A percentile compares a stretch with the other conserved stretches of the same genome.
phyloP scores from a whole-genome alignment of 2,329 filamentous ascomycete genomes.

The Cadophora luteo-olivacea region DNA sequence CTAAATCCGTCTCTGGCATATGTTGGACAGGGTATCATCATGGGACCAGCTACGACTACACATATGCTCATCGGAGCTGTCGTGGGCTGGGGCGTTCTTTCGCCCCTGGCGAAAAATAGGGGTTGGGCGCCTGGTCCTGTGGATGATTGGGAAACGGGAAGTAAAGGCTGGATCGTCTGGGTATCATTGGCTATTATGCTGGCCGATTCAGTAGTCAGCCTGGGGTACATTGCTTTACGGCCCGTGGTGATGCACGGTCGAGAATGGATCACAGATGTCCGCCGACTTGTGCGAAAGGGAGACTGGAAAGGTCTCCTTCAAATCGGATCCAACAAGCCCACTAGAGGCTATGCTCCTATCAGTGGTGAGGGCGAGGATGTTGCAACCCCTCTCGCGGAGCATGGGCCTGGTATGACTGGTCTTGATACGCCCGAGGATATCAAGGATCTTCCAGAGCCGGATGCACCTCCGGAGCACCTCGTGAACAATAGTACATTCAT shows the following conservation, averaged over 20 bases:
- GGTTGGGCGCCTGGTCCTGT: constrained; percentile 92
- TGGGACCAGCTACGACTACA: constrained; percentile 93
- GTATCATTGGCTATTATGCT: constrained; percentile 96
- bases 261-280: constrained; percentile 46
- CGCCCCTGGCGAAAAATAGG: constrained; percentile 81
- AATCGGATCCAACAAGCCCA: constrained; percentile 27
- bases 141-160: constrained; percentile 87
- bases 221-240: constrained; percentile 76
- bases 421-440: constrained; percentile 27
- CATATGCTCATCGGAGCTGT: constrained; percentile 94
- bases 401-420: constrained; percentile 18
- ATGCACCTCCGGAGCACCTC: constrained; percentile 84
- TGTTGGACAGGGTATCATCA: constrained; percentile 96
- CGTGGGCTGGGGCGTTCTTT: constrained; percentile 89
- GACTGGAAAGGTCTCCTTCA: constrained; percentile 42
- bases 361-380: constrained; percentile 34
- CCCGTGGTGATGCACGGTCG: constrained; percentile 60
- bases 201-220: constrained; percentile 86
- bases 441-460: constrained; percentile 57
- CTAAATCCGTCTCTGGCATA: constrained; percentile 97
- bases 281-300: constrained; percentile 36
- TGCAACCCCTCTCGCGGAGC: constrained; percentile 28
- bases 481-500: constrained; percentile 75
- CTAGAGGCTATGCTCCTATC: constrained; percentile 41
- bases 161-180: constrained; percentile 99